Conservation (phyloP, 345 rosid species). For the Raphanus raphanistrum region DNA sequence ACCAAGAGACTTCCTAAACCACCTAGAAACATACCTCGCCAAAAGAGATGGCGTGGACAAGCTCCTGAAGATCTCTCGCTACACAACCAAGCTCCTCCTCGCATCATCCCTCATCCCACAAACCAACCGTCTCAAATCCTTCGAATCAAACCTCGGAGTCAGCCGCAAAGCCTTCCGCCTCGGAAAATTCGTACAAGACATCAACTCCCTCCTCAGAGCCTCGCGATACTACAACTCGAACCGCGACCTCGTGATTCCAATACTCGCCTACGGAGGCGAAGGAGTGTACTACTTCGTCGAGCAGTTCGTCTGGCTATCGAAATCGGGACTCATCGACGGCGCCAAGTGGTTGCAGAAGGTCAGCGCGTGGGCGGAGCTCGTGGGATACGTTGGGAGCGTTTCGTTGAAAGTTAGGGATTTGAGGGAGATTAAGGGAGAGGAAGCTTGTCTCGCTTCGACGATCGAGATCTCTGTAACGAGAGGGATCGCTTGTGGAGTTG, state of each 20-base stretch:
- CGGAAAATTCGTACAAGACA: constrained; percentile 86
- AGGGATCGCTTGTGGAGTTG: constrained; percentile 46
- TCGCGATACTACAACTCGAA: constrained; percentile 38
- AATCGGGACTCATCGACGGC: constrained; percentile 72
- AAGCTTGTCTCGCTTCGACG: constrained; percentile 50
- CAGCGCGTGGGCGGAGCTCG: constrained; percentile 82
- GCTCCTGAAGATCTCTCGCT: constrained; percentile 83
- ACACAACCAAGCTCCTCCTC: constrained; percentile 80
- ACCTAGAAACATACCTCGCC: constrained; percentile 74
- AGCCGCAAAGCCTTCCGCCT: constrained; percentile 96
- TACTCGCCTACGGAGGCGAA: constrained; percentile 24
- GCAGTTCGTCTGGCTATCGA: constrained; percentile 60
- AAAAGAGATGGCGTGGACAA: constrained; percentile 92
- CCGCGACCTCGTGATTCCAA: background rate
- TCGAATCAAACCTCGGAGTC: constrained; percentile 90
- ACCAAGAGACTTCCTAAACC: constrained; percentile 58
- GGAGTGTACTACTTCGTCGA: background rate
- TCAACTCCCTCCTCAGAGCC: constrained; percentile 64
- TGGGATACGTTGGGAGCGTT: constrained; percentile 76
- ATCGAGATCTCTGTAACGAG: constrained; percentile 55
- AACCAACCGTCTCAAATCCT: constrained; percentile 59
- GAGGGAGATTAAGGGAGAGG: constrained; percentile 53
- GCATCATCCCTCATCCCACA: constrained; percentile 62
- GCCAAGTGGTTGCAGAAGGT: constrained; percentile 51
- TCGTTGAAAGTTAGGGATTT: constrained; percentile 69